Conservation (phyloP, 805 yeast species). For the Yarrowia sp. region DNA sequence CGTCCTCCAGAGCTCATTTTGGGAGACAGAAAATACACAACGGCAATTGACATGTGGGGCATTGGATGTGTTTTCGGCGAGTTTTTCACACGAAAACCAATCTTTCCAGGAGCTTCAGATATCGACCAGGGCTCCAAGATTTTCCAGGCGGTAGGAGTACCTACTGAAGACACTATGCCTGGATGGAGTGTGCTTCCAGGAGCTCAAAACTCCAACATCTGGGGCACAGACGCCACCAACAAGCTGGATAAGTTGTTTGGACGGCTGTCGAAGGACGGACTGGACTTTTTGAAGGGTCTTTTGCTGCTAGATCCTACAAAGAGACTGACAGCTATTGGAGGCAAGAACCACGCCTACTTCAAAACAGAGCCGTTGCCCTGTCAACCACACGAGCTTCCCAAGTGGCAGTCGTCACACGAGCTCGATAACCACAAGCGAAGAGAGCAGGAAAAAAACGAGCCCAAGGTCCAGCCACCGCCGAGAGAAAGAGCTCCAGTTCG, state of each 20-base stretch:
- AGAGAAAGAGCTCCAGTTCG: background rate
- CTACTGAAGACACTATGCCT: constrained; percentile 60
- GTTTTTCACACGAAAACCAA: constrained; percentile 74
- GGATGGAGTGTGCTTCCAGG: constrained; percentile 56
- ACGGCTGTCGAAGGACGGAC: constrained; percentile 25
- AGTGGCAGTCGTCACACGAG: constrained; percentile 85
- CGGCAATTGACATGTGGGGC: constrained; percentile 98
- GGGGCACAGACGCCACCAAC: constrained; percentile 17
- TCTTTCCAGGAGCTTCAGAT: constrained; percentile 81
- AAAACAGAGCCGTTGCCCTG: constrained; percentile 63
- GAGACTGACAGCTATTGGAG: constrained; percentile 76
- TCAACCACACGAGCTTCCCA: constrained; percentile 52
- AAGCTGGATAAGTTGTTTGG: constrained; percentile 10
- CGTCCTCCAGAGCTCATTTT: constrained; percentile 90
- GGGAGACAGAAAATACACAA: constrained; percentile 82
- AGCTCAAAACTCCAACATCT: constrained; percentile 30
- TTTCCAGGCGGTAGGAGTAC: constrained; percentile 79
- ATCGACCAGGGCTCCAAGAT: constrained; percentile 81
- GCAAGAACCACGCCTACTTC: constrained; percentile 69
- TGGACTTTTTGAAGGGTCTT: constrained; percentile 52
- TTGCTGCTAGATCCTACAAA: constrained; percentile 65
- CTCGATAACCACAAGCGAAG: constrained; percentile 47
- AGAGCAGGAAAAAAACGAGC: background rate
- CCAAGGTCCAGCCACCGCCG: background rate
- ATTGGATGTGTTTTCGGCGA: constrained; percentile 95